Evolutionary conservation across 495 filamentous ascomycete genomes (phyloP).

Genomic region (Hypoxylon trugodes): DNA sequence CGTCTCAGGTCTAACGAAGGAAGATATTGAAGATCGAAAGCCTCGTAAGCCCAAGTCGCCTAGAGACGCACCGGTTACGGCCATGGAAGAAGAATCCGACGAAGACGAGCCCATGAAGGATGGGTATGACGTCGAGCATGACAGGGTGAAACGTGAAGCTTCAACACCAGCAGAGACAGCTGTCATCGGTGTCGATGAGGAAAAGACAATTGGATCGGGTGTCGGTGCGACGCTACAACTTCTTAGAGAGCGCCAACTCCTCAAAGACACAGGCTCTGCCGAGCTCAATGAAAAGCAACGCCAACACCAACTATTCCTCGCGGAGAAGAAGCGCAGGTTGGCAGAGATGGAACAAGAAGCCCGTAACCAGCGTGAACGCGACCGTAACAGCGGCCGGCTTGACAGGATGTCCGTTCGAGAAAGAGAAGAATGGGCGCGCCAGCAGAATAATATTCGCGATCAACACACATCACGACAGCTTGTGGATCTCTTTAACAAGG

Average conservation of each 20-base stretch:
- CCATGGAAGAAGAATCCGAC: slow-evolving; percentile 60
- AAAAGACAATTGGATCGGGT: slow-evolving; percentile 77
- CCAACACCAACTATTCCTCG: slow-evolving; percentile 80
- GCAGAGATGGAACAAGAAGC: slow-evolving; percentile 79
- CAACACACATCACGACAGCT: slow-evolving; percentile 79
- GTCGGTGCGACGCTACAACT: slow-evolving; percentile 83
- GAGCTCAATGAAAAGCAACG: slow-evolving; percentile 75
- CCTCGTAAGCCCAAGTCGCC: slow-evolving; percentile 51
- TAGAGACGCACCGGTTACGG: slow-evolving; percentile 49
- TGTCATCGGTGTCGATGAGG: slow-evolving; percentile 83
- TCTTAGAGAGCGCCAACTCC: slow-evolving; percentile 81
- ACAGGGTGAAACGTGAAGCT: slow-evolving; percentile 63
- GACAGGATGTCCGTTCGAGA: slow-evolving; percentile 89
- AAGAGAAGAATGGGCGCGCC: slow-evolving; percentile 86
- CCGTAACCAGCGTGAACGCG: slow-evolving; percentile 83
- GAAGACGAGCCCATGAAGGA: slow-evolving; percentile 55
- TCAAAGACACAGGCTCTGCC: slow-evolving; percentile 68
- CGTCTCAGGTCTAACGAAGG: slow-evolving; percentile 80
- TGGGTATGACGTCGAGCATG: slow-evolving; percentile 61
- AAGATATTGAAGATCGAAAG: slow-evolving; percentile 71
- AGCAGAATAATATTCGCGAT: slow-evolving; percentile 87
- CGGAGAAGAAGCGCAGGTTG: slow-evolving; percentile 77
- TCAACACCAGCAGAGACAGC: slow-evolving; percentile 61
- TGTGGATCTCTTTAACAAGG: slow-evolving; percentile 81
- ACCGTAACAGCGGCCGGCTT: slow-evolving; percentile 80